Percentiles rank a stretch among this genome's conserved stretches.
These are phyloP conservation scores for Suaeda aralocaspica DNA, from an alignment of 148 eudicot genomes.

Conservation along the genomic window DNA sequence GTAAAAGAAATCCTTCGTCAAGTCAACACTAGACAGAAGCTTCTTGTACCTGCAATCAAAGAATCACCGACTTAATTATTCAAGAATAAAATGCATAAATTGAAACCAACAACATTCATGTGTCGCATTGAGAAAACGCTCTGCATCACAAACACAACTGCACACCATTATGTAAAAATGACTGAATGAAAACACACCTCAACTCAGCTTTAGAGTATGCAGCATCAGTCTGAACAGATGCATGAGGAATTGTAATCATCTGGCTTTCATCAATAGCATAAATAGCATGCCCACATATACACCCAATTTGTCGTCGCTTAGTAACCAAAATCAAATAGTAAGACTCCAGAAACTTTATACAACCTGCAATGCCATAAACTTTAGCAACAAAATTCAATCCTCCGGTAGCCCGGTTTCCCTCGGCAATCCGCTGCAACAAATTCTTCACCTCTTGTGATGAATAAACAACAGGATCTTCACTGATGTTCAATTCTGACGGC, in stretches of 20 bases:
- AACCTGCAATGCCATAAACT: slow-evolving; percentile 93
- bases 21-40: slow-evolving; percentile 91
- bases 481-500: slow-evolving; percentile 74
- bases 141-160: not conserved
- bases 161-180: not conserved
- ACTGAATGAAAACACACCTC: slow-evolving; percentile 32
- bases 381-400: slow-evolving; percentile 77
- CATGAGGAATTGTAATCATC: slow-evolving; percentile 83
- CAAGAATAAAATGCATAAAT: not conserved
- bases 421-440: slow-evolving; percentile 79
- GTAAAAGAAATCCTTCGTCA: slow-evolving; percentile 96
- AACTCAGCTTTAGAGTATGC: slow-evolving; percentile 91
- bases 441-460: slow-evolving; percentile 77
- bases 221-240: slow-evolving; percentile 73
- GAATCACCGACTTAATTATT: not conserved
- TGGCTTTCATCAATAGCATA: slow-evolving; percentile 90
- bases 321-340: slow-evolving; percentile 85
- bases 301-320: slow-evolving; percentile 84
- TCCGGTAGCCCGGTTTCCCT: slow-evolving; percentile 94
- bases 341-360: slow-evolving; percentile 84
- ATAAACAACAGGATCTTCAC: slow-evolving; percentile 96
- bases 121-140: not conserved
- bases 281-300: slow-evolving; percentile 95
- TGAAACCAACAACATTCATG: not conserved
- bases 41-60: slow-evolving; percentile 86